phyloP scores from a whole-genome alignment of 2,329 filamentous ascomycete genomes.

The Penicillium fuscoglaucum region DNA sequence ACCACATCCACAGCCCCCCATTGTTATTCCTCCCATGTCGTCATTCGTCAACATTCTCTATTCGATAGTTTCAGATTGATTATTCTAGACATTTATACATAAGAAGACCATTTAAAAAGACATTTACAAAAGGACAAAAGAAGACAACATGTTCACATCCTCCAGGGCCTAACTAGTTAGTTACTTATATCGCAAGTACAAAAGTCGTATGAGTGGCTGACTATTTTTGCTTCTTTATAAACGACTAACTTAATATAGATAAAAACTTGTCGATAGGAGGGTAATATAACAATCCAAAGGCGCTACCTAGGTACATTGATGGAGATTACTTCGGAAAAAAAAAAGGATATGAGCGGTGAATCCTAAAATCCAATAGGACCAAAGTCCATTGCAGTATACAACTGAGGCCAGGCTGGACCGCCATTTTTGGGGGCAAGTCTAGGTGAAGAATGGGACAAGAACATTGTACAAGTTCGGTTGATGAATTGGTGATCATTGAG shows the following conservation, averaged over 20 bases:
- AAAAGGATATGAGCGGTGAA: background rate
- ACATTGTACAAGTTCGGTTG: background rate
- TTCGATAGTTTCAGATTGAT: background rate
- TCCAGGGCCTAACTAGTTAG: too few species aligned
- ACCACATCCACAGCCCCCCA: background rate
- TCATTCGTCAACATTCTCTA: background rate
- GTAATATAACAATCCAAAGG: background rate
- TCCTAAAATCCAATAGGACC: background rate
- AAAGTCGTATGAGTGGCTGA: background rate
- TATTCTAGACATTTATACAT: background rate
- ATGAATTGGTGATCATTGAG: conserved; percentile 4
- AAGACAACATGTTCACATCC: background rate
- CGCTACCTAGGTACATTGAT: too few species aligned
- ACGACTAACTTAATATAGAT: too few species aligned
- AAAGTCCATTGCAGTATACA: conserved; percentile 1
- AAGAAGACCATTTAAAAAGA: background rate
- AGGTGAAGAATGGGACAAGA: background rate
- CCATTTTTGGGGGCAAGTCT: background rate
- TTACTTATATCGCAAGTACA: background rate
- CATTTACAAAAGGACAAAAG: background rate
- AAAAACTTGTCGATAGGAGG: background rate
- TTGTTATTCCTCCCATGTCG: conserved; percentile 1
- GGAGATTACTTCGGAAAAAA: background rate
- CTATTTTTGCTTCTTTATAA: background rate
- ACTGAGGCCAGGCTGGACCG: background rate